Percentiles rank a stretch among this genome's conserved stretches.
phyloP scores from a whole-genome alignment of 306 rosid species.

The Castanea mollissima region DNA sequence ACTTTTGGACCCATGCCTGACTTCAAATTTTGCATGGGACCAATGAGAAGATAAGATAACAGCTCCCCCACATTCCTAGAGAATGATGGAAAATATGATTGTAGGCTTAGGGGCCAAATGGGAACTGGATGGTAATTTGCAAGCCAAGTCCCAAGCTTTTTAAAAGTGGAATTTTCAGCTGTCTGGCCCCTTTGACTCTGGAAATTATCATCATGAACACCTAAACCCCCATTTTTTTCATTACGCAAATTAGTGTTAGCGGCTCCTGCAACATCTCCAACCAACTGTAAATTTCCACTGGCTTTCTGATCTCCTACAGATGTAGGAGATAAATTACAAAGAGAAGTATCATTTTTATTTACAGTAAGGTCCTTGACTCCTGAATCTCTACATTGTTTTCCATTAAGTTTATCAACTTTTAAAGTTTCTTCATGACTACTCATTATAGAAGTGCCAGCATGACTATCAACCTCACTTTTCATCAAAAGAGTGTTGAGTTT shows the following conservation, averaged over 20 bases:
- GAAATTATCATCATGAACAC: constrained; percentile 27
- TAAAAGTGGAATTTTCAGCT: constrained; percentile 35
- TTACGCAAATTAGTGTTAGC: constrained; percentile 22
- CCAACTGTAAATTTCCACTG: constrained; percentile 19
- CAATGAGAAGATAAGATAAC: constrained; percentile 37
- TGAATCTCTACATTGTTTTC: constrained; percentile 20
- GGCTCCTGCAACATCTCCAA: constrained; percentile 27
- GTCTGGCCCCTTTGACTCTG: constrained; percentile 32
- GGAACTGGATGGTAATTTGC: constrained; percentile 33
- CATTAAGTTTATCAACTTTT: constrained; percentile 23
- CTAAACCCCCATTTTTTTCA: constrained; percentile 34
- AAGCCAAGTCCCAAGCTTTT: constrained; percentile 28
- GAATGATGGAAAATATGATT: constrained; percentile 41
- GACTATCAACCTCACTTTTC: constrained; percentile 44
- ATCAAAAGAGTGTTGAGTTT: constrained; percentile 38
- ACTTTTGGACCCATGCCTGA: constrained; percentile 42
- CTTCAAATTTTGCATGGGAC: constrained; percentile 47
- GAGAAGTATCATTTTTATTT: constrained; percentile 23
- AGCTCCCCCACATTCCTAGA: constrained; percentile 43
- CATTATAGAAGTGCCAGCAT: constrained; percentile 26
- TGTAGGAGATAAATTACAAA: constrained; percentile 16
- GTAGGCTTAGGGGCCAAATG: constrained; percentile 38
- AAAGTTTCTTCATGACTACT: constrained; percentile 15
- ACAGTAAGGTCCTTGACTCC: constrained; percentile 24
- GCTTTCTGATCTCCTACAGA: constrained; percentile 31